Evolutionary conservation across 129 eudicot genomes (phyloP).

Genomic region (carrot (Daucus carota)): DH1_v3.0 NC_030386.2:37243501-37244000

Average conservation of each 20-base stretch:
- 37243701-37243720: conserved; percentile 25
- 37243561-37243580: neutral
- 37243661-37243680: conserved; percentile 15
- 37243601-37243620: neutral
- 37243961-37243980: conserved; percentile 39
- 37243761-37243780: conserved; percentile 48
- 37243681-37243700: conserved; percentile 32
- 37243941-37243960: conserved; percentile 49
- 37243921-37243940: conserved; percentile 89
- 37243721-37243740: conserved; percentile 50
- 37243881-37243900: conserved; percentile 29
- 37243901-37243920: conserved; percentile 48
- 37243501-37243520: too few species aligned
- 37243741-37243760: conserved; percentile 53
- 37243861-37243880: conserved; percentile 15
- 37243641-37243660: conserved; percentile 6
- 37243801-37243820: conserved; percentile 26
- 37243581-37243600: neutral
- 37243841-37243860: conserved; percentile 43
- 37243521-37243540: too few species aligned
- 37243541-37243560: too few species aligned
- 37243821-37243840: conserved; percentile 51
- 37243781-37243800: conserved; percentile 37
- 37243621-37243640: neutral
- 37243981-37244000: conserved; percentile 21